Percentiles rank a stretch among this genome's conserved stretches.
These are phyloP conservation scores for Apiospora rasikravindrae DNA, from an alignment of 2,329 filamentous ascomycete genomes.

Conservation along the genomic window DNA sequence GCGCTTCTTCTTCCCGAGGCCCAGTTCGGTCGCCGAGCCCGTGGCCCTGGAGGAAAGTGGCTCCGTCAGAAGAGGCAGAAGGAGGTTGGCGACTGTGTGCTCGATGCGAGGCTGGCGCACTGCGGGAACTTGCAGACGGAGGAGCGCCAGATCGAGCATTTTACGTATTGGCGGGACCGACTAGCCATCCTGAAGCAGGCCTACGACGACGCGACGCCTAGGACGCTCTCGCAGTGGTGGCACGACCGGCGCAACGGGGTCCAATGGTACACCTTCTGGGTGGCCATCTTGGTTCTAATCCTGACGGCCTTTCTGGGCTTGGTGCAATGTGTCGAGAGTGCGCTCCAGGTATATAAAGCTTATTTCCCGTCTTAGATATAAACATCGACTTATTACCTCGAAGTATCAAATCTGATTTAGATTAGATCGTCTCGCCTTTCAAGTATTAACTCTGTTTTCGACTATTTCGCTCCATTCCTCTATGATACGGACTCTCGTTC, in stretches of 20 bases:
- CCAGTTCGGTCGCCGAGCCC: neutral
- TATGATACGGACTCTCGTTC: no score
- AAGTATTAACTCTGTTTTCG: no score
- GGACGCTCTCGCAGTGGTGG: neutral
- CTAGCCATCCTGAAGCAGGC: slow-evolving; percentile 5
- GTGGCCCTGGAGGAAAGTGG: neutral
- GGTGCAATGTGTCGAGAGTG: neutral
- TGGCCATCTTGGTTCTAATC: neutral
- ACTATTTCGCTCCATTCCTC: no score
- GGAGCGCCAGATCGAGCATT: neutral
- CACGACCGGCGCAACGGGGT: neutral
- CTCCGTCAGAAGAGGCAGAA: neutral
- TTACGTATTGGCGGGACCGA: neutral
- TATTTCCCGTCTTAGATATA: neutral
- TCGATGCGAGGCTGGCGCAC: neutral
- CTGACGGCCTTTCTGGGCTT: neutral
- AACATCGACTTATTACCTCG: neutral
- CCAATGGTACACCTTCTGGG: slow-evolving; percentile 10
- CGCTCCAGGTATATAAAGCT: neutral
- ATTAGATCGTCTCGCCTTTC: neutral
- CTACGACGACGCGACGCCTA: neutral
- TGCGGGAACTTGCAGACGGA: neutral
- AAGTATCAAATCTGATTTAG: neutral
- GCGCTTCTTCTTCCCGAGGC: neutral
- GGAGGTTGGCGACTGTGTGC: neutral